Evolutionary conservation across 1,139 yeast species (phyloP), one percentile per base, ranked within the genome.

Genomic region (Yamadazyma diddensiae): DNA sequence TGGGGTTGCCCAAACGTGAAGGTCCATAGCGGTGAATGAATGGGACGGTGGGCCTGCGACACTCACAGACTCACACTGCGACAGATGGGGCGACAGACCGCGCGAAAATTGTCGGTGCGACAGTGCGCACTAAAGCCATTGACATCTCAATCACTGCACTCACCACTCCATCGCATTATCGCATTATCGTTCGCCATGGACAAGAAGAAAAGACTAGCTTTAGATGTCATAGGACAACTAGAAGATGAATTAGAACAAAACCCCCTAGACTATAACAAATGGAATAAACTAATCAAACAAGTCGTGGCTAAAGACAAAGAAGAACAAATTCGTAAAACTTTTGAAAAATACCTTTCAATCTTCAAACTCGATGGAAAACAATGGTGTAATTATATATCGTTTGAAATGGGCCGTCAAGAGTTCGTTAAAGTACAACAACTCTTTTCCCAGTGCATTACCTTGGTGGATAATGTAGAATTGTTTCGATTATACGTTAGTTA

Each of bases 401-500:
- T 75, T 46, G 90, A 85, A 53, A 59, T 84, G 43, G 72, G 70
- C 33, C 67, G 84, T 41, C 82, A 82, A 32, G 92, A 87, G 47
- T 80, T 80, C 49, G 67, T 70, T 29, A 71, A 70, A 34, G 92
- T 79, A 10, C 94, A 82, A 47, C 62, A 65, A 24, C 57, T 84
- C 22, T 85, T 85, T 52, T 69, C 73, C 18, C 65, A 77, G 37
- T 77, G 85, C 43, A 66, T 87, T 37, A 71, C 75, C 3, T 65
- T 70, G 20, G 74, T 82, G 6, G 75, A 72, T 30, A 72, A 77
- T 46, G 79, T 85, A 24, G 75, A 75, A 21, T 61, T 92, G 21
- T 90, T 94, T 79, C 69, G 79, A 31, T 61, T 75, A 23, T 92
- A 92, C 54, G 75, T 92, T 22, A 77, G 77, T 26, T 88, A 86